Percentiles rank a stretch among this genome's conserved stretches.
Evolutionary conservation across 1,139 yeast genomes (phyloP).

Genomic region (Geotrichum cucujoidarum): DNA sequence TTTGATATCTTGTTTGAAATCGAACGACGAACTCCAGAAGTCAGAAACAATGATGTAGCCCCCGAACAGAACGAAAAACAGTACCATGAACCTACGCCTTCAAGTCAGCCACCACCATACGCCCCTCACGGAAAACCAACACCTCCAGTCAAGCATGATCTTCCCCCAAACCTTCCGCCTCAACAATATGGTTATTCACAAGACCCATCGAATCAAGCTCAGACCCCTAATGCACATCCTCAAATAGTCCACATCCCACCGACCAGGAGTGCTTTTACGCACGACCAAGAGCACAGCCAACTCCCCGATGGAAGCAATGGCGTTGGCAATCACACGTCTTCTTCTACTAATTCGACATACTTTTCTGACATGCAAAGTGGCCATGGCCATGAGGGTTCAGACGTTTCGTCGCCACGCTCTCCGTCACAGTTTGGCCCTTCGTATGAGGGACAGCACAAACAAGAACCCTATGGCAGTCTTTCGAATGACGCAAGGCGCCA

Average conservation of each 20-base stretch:
- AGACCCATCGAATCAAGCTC: background rate
- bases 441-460: background rate
- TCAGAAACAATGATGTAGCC: background rate
- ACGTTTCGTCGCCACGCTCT: conserved; percentile 6
- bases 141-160: too few species aligned
- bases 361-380: conserved; percentile 7
- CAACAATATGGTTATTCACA: background rate
- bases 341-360: conserved; percentile 8
- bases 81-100: background rate
- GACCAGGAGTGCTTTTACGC: background rate
- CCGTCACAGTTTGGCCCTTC: conserved; percentile 1
- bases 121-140: too few species aligned
- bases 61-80: background rate
- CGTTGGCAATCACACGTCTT: conserved; percentile 2
- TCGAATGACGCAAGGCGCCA: background rate
- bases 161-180: background rate
- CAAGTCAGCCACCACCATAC: background rate
- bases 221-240: background rate
- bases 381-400: conserved; percentile 4
- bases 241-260: background rate
- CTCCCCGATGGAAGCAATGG: background rate
- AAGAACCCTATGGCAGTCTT: background rate
- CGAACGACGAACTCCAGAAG: conserved; percentile 51
- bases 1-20: conserved; percentile 86
- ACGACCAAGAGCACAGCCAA: background rate